Evolutionary conservation across 2,329 filamentous ascomycete genomes (phyloP), one percentile per base, ranked within the genome.

Genomic region (Xylariaceae sp.): DNA sequence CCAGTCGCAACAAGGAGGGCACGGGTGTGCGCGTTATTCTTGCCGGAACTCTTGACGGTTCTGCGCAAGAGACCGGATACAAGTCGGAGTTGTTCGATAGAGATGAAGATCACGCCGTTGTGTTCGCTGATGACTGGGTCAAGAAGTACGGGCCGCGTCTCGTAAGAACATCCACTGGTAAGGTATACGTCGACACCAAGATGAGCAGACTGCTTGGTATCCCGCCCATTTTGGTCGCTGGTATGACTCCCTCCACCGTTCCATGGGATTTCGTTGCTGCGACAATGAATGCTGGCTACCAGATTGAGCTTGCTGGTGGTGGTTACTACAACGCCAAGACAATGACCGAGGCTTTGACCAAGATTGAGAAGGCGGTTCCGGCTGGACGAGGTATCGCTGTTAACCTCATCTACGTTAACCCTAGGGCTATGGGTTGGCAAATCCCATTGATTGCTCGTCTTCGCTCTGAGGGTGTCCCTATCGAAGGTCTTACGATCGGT

Each of bases 1-100:
- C 94, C 59, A 97, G 96, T 81, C 90, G 94, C 69, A 99, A 97
- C 83, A 99, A 99, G 80, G 95, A 99, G 74, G 94, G 94, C 64
- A 97, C 92, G 59, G 94, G 94, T 69, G 94, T 99, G 41, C 91
- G 93, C 62, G 92, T 99, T 65, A 96, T 99, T 66, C 83, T 99
- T 60, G 94, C 92, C 49, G 94, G 95, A 64, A 84, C 91, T n/a
- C 88, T 99, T 69, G 90, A 93, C 69, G 93, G 93, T 55, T 92
- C 92, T 17, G 88, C 95, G 61, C 81, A 83, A 37, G 94, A 97
- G 75, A 88, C 99, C 63, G 94, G 94, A 57, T 99, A 97, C 81
- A 99, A 99, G 82, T 89, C 93, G 1, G 94, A 99, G 77, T 82
- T 99, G 55, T 99, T 99, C 69, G 93, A 99, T 73, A 89, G 94